These are phyloP conservation scores for Hypomontagnella submonticulosa DNA, from an alignment of 495 filamentous ascomycete species.

Conservation along the genomic window DNA sequence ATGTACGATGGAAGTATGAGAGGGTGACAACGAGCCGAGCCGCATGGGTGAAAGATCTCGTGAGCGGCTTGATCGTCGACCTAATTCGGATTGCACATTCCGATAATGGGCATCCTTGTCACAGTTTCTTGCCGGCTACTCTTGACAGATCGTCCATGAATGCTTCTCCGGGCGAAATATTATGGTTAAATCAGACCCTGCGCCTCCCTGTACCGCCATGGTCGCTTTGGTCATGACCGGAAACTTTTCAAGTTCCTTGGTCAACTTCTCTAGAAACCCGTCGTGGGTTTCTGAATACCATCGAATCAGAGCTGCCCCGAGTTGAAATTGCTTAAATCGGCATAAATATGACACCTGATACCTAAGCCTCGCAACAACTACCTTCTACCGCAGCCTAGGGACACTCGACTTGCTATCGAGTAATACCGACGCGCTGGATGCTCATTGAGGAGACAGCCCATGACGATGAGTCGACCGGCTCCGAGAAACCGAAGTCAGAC, in stretches of 20 bases:
- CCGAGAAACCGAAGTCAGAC: slow-evolving; percentile 1
- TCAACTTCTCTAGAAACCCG: slow-evolving; percentile 2
- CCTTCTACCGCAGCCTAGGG: slow-evolving; percentile 4
- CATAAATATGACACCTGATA: slow-evolving; percentile 18
- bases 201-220: slow-evolving; percentile 32
- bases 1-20: slow-evolving; percentile 15
- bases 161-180: slow-evolving; percentile 9
- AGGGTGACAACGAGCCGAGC: slow-evolving; percentile 14
- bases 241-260: slow-evolving; percentile 4
- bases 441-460: slow-evolving; percentile 8
- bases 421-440: slow-evolving; percentile 16
- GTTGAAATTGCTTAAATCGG: slow-evolving; percentile 11
- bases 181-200: slow-evolving; percentile 11
- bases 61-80: slow-evolving; percentile 15
- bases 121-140: background rate
- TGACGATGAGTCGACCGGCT: background rate
- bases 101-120: slow-evolving; percentile 6
- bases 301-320: slow-evolving; percentile 8
- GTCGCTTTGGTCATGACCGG: slow-evolving; percentile 4
- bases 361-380: slow-evolving; percentile 22
- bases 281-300: slow-evolving; percentile 6
- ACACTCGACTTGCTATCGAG: background rate
- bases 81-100: slow-evolving; percentile 14
- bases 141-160: slow-evolving; percentile 2
- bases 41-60: slow-evolving; percentile 34